A percentile compares a stretch with the other conserved stretches of the same genome.
phyloP scores from a whole-genome alignment of 768 basidiomycete genomes.

The Suillus lakei region DNA sequence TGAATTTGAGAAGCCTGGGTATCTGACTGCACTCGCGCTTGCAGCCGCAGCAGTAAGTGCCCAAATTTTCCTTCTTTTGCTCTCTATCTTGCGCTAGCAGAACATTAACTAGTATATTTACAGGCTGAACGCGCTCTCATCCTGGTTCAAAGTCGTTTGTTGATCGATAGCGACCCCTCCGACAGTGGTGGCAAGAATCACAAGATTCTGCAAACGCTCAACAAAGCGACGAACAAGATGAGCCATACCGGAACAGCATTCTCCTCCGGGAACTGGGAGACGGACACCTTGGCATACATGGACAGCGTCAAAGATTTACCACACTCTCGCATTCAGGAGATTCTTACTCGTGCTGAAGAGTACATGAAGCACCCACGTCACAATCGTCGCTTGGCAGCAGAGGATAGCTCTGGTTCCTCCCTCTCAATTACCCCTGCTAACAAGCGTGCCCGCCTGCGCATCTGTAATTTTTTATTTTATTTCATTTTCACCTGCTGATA shows the following conservation, averaged over 20 bases:
- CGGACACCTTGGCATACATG: neutral
- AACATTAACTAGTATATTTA: constrained; percentile 7
- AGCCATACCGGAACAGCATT: neutral
- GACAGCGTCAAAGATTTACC: neutral
- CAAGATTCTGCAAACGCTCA: constrained; percentile 14
- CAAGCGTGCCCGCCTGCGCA: too few relatives aligned
- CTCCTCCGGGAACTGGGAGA: neutral
- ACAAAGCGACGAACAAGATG: constrained; percentile 9
- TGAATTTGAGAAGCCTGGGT: constrained; percentile 4
- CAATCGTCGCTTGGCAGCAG: too few relatives aligned
- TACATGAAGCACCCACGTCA: too few relatives aligned
- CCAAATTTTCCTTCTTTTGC: too few relatives aligned
- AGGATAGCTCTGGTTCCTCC: too few relatives aligned
- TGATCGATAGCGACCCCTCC: neutral
- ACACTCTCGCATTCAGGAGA: too few relatives aligned
- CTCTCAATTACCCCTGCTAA: too few relatives aligned
- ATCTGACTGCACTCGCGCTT: constrained; percentile 5
- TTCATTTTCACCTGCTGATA: too few relatives aligned
- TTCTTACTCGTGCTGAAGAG: too few relatives aligned
- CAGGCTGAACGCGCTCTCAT: constrained; percentile 10
- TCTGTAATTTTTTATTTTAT: too few relatives aligned
- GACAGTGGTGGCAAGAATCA: neutral
- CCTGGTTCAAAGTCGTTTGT: constrained; percentile 4
- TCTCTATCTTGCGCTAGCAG: neutral
- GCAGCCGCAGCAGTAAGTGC: constrained; percentile 13